Base-by-base conservation (phyloP, 345 rosid genomes). In the Syzygium oleosum region DNA sequence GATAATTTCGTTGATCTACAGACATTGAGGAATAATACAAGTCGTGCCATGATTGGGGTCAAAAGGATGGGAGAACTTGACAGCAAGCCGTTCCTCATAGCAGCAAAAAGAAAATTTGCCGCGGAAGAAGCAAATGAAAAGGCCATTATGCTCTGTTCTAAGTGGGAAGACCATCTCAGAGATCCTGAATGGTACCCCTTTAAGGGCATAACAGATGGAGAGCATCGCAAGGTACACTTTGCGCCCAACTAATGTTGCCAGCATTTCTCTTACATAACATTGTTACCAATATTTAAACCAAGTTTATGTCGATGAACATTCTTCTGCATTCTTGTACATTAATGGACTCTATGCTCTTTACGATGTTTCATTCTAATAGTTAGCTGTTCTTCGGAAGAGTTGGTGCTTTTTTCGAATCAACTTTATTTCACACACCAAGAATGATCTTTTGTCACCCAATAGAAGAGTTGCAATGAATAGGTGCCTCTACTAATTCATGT, bases 51-150 rank as follows among this genome's bases (percentile, higher is more conserved):
- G 13, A 93, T 94, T 21, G 89, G 92, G 27, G 90, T 95, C 46
- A 95, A 94, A 91, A 92, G 91, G 86, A 92, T 96, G 96, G 98
- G 96, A 27, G 94, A 92, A 31, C 90, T 94, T 58, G 91, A 93
- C 63, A 38, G 19, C 21, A 90, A 87, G 52, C 93, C 93, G 46
- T 94, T 96, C 87, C 73, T 25, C 14, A 6, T 6, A 21, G 95
- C 88, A 85, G 88, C 90, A 89, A 93, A 87, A 90, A 89, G 63
- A 89, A 93, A 92, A 52, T 90, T 77, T 91, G 31, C 90, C 5
- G 65, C 49, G 12, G 88, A 85, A 87, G 90, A 91, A 63, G 93
- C 93, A 19, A 91, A 88, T n/a, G 77, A 41, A 51, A 90, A 89
- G 88, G 94, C 93, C 12, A 79, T 43, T 9, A 88, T 91, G 88